Base-by-base conservation (phyloP, 768 basidiomycete species). In the Naganishia vishniacii region DNA sequence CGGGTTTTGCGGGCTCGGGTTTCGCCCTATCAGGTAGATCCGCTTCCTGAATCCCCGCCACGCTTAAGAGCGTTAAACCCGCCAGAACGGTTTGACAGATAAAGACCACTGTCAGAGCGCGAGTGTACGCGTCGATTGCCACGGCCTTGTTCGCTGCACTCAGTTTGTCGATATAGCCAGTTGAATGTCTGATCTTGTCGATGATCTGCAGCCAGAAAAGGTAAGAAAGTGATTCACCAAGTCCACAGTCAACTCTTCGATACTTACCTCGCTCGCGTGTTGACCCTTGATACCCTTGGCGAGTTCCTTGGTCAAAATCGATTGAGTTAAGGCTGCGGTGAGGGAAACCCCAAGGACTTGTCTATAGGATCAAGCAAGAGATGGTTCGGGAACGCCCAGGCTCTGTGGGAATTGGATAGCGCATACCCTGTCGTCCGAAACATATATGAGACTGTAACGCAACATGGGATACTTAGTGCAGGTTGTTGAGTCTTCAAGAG, bases 281-380 rank as follows among this genome's bases (percentile, higher is more conserved):
- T 88, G 85, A 0, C 89, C 93, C 6, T 81, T 83, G 69, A 99
- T 93, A 58, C 86, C 83, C 66, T 81, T 78, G 62, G 84, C 83
- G 61, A 99, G 80, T 72, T 88, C 84, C 49, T 80, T 76, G 29
- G 86, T 78, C 42, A 99, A 81, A 37, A 94, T 82, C 5, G 84
- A 83, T 77, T 99, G 94, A 32, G 93, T 79, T 28, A 98, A 75
- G 0, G 90, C 87, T 23, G 91, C 89, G 69, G 86, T 86, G 48
- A 93, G 80, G 70, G 89, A 88, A 60, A 99, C 94, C 37, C 94
- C 95, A 61, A 97, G 82, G 25, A 95, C 95, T 80, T 97, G 94
- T 2, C 53, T 56, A 20, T 18, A 23, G 20, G 40, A 23, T 12
- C 34, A 26, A n/a, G 32, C 9, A 41, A 93, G 12, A 13, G 25